Conservation (phyloP, 352 stramenopile species). For the Globisporangium spiculum region DNA sequence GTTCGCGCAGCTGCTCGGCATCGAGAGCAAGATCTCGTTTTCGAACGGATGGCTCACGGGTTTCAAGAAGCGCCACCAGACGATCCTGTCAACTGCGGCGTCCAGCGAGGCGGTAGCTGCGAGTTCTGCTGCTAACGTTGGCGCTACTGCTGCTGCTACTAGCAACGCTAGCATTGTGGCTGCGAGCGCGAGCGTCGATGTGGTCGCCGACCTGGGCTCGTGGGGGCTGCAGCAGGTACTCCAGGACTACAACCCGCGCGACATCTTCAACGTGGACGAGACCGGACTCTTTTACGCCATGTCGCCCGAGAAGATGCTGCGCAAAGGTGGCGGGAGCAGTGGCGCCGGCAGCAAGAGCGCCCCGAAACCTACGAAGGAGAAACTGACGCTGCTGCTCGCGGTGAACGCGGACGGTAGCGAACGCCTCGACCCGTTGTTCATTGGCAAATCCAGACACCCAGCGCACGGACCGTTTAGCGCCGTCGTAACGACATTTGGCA, state of each 20-base stretch:
- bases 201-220: background rate
- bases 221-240: slow-evolving; percentile 13
- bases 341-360: background rate
- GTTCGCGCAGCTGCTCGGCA: slow-evolving; percentile 20
- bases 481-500: background rate
- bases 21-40: slow-evolving; percentile 29
- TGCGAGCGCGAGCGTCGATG: no score
- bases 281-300: slow-evolving; percentile 14
- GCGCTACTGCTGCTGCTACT: background rate
- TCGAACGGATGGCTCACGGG: slow-evolving; percentile 30
- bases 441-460: slow-evolving; percentile 16
- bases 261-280: slow-evolving; percentile 15
- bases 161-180: background rate
- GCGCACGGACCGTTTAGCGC: background rate
- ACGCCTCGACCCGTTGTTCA: slow-evolving; percentile 26
- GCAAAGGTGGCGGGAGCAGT: background rate
- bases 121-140: background rate
- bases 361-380: slow-evolving; percentile 1
- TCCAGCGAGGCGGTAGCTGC: background rate
- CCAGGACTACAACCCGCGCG: slow-evolving; percentile 11
- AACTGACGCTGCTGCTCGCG: slow-evolving; percentile 21
- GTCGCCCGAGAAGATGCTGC: slow-evolving; percentile 7
- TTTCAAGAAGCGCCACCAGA: slow-evolving; percentile 29
- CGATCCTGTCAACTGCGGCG: slow-evolving; percentile 5
- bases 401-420: slow-evolving; percentile 27